These are phyloP conservation scores for Macaranga tanarius DNA, from an alignment of 441 rosid genomes.

Conservation along the genomic window DNA sequence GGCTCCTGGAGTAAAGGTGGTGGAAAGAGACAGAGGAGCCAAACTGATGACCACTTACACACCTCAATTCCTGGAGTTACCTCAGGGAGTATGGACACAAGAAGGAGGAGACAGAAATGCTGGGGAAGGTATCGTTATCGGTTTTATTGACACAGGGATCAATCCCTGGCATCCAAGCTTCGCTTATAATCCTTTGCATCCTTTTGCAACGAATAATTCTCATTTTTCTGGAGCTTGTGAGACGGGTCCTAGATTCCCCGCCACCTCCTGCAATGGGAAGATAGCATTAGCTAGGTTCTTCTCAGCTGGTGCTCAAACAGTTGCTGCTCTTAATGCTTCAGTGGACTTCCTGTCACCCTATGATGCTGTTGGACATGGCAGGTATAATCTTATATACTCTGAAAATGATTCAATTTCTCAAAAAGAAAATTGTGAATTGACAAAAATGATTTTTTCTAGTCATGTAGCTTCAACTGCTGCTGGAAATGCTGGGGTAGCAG, in stretches of 20 bases:
- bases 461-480: slow-evolving; percentile 94
- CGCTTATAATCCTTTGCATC: slow-evolving; percentile 37
- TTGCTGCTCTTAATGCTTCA: slow-evolving; percentile 49
- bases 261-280: slow-evolving; percentile 72
- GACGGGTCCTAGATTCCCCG: slow-evolving; percentile 65
- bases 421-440: not conserved
- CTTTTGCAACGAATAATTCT: slow-evolving; percentile 39
- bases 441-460: slow-evolving; percentile 35
- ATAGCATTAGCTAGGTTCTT: slow-evolving; percentile 74
- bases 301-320: slow-evolving; percentile 77
- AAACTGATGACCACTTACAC: slow-evolving; percentile 84
- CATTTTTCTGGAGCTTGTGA: slow-evolving; percentile 76
- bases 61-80: slow-evolving; percentile 68
- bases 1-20: slow-evolving; percentile 50
- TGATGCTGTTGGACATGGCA: slow-evolving; percentile 89
- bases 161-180: slow-evolving; percentile 82
- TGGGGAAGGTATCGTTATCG: slow-evolving; percentile 78
- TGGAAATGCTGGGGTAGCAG: slow-evolving; percentile 82
- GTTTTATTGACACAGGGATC: slow-evolving; percentile 83
- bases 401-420: not conserved
- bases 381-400: slow-evolving; percentile 31
- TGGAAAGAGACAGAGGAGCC: slow-evolving; percentile 88
- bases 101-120: slow-evolving; percentile 46
- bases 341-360: slow-evolving; percentile 78
- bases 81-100: slow-evolving; percentile 54